A percentile compares a stretch with the other conserved stretches of the same genome.
Evolutionary conservation across 2,329 filamentous ascomycete genomes (phyloP).

Genomic region (Calonectria pteridis): DNA sequence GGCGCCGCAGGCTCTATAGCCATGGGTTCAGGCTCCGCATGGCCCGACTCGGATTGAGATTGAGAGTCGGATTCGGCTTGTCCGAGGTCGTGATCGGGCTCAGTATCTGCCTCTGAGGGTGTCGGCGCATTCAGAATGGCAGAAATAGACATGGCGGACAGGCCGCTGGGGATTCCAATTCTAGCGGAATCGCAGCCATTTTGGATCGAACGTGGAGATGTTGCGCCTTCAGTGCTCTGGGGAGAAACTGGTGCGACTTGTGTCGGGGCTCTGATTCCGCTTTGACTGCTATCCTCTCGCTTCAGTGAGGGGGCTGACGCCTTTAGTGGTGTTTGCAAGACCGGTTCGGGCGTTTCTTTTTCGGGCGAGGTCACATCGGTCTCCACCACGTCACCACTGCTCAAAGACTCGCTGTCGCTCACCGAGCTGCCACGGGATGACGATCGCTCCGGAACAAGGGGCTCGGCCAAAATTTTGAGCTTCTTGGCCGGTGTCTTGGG

Average conservation of each 20-base stretch:
- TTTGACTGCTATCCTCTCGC: constrained; percentile 24
- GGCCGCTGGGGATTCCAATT: constrained; percentile 28
- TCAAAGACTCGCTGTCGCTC: constrained; percentile 44
- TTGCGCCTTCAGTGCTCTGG: constrained; percentile 44
- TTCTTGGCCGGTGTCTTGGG: constrained; percentile 68
- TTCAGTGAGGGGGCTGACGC: constrained; percentile 9
- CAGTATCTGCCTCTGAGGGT: constrained; percentile 31
- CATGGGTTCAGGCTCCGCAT: background rate
- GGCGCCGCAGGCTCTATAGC: constrained; percentile 27
- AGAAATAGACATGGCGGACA: constrained; percentile 49
- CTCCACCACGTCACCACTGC: constrained; percentile 46
- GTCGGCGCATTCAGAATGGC: constrained; percentile 49
- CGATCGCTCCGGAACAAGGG: constrained; percentile 43
- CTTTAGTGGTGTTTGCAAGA: constrained; percentile 47
- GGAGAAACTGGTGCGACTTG: constrained; percentile 47
- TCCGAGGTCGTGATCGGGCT: constrained; percentile 27
- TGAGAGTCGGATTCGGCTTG: constrained; percentile 22
- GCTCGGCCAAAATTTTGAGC: constrained; percentile 51
- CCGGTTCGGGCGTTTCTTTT: constrained; percentile 58
- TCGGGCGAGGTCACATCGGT: constrained; percentile 65
- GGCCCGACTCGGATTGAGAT: constrained; percentile 18
- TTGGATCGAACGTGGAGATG: constrained; percentile 41
- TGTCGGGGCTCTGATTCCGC: constrained; percentile 6
- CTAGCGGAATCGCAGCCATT: background rate
- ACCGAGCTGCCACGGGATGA: constrained; percentile 56